Evolutionary conservation across 805 yeast genomes (phyloP), one percentile per base, ranked within the genome.

Genomic region (Candida dendrica): DNA sequence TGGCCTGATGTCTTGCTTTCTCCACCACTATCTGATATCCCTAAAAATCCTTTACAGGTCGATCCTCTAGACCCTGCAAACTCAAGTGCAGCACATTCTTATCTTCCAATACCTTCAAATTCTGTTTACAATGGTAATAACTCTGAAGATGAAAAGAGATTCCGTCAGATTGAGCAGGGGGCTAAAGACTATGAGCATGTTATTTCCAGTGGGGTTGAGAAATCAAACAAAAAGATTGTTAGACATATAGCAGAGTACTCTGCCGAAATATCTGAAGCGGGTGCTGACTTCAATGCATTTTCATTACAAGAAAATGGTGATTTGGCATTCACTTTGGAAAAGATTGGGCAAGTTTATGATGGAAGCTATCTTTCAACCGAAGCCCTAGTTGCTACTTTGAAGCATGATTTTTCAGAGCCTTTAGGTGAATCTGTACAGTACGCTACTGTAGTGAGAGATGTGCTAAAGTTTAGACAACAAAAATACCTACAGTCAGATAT

Each of bases 271-370:
- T 77, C 85, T 0, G 95, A 86, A 47, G 66, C 85, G 14, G 95
- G 95, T 3, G 81, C 79, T 1, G 70, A 71, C 43, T 77, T 74
- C 54, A 79, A 79, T 49, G 77, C 79, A 1, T 75, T 79, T 53
- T 69, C 78, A 41, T 57, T 79, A 33, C 80, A 79, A 49, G 69
- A 66, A 39, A 41, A 42, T 26, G 44, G 52, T 3, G 36, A 45
- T 27, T 72, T 76, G 44, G 78, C 76, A 47, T 60, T 75, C 4
- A 75, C 77, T 1, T 59, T 80, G 41, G 98, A 93, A 57, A 78
- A 80, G 48, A 73, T 87, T 29, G 97, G 98, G 1, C 90, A 85
- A 55, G 82, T 86, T 1, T 80, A 86, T 52, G 98, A 93, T 59
- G 77, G 81, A 34, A 75, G 75, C 27, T 78, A 75, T 46, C 72